Base-by-base conservation (phyloP, 1,284 basidiomycete species). In the Leccinum solheimii region DNA sequence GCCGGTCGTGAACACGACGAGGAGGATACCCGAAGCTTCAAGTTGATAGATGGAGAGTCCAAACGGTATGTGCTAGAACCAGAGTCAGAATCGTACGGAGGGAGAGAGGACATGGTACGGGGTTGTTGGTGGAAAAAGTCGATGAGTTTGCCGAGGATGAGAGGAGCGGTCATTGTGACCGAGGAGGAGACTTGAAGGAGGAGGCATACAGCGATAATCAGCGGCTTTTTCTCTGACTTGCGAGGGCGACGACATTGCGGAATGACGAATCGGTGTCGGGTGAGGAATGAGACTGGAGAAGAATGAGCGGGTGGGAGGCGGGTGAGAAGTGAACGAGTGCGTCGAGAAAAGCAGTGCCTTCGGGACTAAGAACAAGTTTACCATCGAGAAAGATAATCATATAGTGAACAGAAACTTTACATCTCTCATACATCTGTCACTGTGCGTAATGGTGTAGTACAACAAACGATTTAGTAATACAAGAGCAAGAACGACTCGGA, bases 61-160 rank as follows among this genome's bases (percentile, higher is more conserved):
- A 19, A 43, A 43, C n/a, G 40, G 40, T 19, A 43, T 43, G 5
- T 26, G 48, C 14, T 13, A 26, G 10, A 13, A 26, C 21, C 5
- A 13, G 16, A 30, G 40, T 21, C 23, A 43, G 14, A 6, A 26
- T 57, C 16, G 49, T 62, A 16, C 48, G 19, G 16, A 10, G 26
- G 19, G 9, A n/a, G n/a, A 27, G 26, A 9, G 14, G 3, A 81
- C 88, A 34, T 34, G 11, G 68, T 70, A 94, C 92, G 38, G 88
- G 86, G 69, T 83, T 82, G 3, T 81, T 64, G 13, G 86, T 78
- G 1, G 93, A 89, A 97, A 75, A 92, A 95, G 76, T 97, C 95
- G 64, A 97, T 97, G 56, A 97, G 81, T 73, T 88, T 92, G 26
- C 95, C 95, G 68, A 97, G 89, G 1, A 94, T 93, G 68, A 97